phyloP scores from a whole-genome alignment of 2,329 filamentous ascomycete genomes.

The Fusarium metavorans region DNA sequence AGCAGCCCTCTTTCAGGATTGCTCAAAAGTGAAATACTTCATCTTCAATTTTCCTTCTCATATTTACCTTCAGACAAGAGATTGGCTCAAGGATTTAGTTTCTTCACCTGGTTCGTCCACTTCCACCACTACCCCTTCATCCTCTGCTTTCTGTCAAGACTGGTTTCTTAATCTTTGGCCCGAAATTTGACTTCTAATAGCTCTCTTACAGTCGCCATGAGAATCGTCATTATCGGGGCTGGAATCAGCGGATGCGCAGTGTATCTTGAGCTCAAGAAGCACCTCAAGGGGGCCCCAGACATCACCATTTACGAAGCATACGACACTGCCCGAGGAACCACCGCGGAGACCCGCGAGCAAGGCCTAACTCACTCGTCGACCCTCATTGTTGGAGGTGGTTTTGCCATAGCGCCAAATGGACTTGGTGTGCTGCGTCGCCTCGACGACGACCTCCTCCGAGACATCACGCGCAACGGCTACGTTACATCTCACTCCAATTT shows the following conservation, averaged over 20 bases:
- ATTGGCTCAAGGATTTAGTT: not conserved
- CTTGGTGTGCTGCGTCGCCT: slow-evolving; percentile 41
- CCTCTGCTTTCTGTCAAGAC: not conserved
- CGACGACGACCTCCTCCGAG: slow-evolving; percentile 35
- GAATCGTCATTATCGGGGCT: slow-evolving; percentile 42
- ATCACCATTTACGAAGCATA: slow-evolving; percentile 45
- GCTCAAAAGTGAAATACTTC: not conserved
- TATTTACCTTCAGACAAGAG: not conserved
- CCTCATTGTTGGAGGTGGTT: slow-evolving; percentile 40
- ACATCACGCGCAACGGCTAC: slow-evolving; percentile 40
- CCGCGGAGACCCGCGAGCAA: slow-evolving; percentile 25
- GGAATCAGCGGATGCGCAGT: slow-evolving; percentile 42
- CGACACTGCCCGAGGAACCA: slow-evolving; percentile 31
- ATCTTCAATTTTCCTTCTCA: too few species aligned
- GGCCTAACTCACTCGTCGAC: slow-evolving; percentile 40
- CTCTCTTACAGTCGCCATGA: slow-evolving; percentile 19
- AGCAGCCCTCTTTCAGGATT: not conserved
- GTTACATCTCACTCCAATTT: slow-evolving; percentile 35
- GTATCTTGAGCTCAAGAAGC: slow-evolving; percentile 42
- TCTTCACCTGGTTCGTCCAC: not conserved
- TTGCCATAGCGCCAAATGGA: slow-evolving; percentile 42
- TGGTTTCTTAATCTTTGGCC: not conserved
- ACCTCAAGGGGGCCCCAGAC: slow-evolving; percentile 18
- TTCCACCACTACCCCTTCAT: not conserved
- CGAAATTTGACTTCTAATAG: not conserved